A percentile compares a stretch with the other conserved stretches of the same genome.
Conservation (phyloP, 1,284 basidiomycete genomes). For the Tilletia horrida region DNA sequence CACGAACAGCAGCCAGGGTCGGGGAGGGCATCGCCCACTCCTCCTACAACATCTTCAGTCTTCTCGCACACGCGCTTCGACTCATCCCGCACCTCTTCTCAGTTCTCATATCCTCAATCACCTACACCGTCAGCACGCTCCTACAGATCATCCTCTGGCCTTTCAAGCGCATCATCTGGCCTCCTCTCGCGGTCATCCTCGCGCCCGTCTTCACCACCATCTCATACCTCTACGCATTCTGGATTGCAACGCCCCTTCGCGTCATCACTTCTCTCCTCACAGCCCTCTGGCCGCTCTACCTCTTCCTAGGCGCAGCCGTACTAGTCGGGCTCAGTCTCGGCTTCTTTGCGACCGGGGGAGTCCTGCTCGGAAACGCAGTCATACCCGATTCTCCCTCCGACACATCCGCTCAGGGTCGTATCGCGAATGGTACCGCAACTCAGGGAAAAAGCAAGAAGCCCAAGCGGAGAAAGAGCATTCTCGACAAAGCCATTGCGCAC, state of each 20-base stretch:
- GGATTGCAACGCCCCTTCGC: not conserved
- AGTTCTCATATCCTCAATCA: not conserved
- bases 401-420: not conserved
- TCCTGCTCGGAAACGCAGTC: not conserved
- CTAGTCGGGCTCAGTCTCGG: conserved; percentile 3
- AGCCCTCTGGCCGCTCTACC: conserved; percentile 1
- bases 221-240: conserved; percentile 9
- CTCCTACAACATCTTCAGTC: not conserved
- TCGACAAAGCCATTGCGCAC: conserved; percentile 14
- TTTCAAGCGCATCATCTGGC: not conserved
- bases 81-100: not conserved
- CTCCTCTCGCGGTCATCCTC: conserved; percentile 3
- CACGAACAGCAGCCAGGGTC: not conserved
- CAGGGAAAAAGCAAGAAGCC: not conserved
- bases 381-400: not conserved
- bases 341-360: not conserved
- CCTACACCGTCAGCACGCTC: not conserved
- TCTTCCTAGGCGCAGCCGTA: conserved; percentile 11
- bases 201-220: conserved; percentile 3
- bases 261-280: not conserved
- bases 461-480: conserved; percentile 12
- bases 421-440: not conserved
- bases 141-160: conserved; percentile 7
- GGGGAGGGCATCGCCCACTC: conserved; percentile 6
- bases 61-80: not conserved